Percentiles rank a stretch among this genome's conserved stretches.
Evolutionary conservation across 495 filamentous ascomycete genomes (phyloP).

Genomic region (Hypoxylon crocopeplum): DNA sequence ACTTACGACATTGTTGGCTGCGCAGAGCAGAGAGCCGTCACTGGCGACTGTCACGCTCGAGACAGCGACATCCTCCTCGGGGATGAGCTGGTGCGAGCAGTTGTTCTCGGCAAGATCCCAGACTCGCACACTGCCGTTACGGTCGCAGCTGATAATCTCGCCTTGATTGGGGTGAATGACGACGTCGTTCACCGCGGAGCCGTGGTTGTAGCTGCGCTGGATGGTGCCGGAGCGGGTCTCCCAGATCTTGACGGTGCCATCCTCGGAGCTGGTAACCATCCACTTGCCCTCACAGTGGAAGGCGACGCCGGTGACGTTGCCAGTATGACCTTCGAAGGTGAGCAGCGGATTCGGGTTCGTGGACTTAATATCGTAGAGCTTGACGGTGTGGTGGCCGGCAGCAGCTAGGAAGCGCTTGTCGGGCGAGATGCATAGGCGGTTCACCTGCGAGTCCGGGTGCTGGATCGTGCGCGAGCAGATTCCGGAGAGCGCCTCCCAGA

Average conservation of each 20-base stretch:
- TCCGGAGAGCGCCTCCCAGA: slow-evolving; percentile 97
- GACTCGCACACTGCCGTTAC: slow-evolving; percentile 88
- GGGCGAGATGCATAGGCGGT: slow-evolving; percentile 96
- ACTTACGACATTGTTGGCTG: slow-evolving; percentile 87
- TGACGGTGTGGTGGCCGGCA: slow-evolving; percentile 91
- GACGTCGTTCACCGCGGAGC: slow-evolving; percentile 87
- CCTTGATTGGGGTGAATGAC: slow-evolving; percentile 99
- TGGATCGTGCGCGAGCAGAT: slow-evolving; percentile 98
- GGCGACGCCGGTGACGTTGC: slow-evolving; percentile 93
- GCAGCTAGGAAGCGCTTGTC: slow-evolving; percentile 96
- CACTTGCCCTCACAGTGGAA: slow-evolving; percentile 99
- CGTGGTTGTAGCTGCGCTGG: slow-evolving; percentile 91
- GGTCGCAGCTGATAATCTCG: slow-evolving; percentile 94
- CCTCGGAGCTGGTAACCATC: slow-evolving; percentile 99
- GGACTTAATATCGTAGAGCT: slow-evolving; percentile 97
- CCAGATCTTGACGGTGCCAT: slow-evolving; percentile 98
- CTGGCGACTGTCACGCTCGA: slow-evolving; percentile 94
- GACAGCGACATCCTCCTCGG: slow-evolving; percentile 92
- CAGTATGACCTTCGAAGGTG: slow-evolving; percentile 93
- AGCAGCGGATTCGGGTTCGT: slow-evolving; percentile 91
- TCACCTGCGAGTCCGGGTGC: slow-evolving; percentile 97
- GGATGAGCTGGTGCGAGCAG: slow-evolving; percentile 94
- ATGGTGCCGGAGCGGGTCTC: slow-evolving; percentile 88
- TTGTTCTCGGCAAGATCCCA: slow-evolving; percentile 98
- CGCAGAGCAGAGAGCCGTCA: slow-evolving; percentile 92